Evolutionary conservation across 179 eudicot genomes (phyloP).

Genomic region (Silene vulgaris): DNA sequence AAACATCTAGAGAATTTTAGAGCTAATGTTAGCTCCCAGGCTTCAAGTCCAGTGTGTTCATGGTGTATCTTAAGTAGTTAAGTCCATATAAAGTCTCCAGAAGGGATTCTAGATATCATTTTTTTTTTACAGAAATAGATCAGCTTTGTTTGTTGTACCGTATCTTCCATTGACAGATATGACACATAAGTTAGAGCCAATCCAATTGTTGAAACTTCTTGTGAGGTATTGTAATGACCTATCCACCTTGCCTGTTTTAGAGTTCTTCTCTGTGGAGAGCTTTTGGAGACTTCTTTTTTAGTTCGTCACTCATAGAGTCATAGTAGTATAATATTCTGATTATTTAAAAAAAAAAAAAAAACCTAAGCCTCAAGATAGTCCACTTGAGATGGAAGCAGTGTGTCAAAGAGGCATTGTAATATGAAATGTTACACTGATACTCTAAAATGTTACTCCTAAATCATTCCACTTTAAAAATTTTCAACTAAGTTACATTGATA

Average conservation of each 20-base stretch:
- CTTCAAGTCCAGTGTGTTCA: not conserved
- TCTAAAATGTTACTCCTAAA: not conserved
- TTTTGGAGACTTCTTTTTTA: not conserved
- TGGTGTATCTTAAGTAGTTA: not conserved
- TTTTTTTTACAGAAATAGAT: not conserved
- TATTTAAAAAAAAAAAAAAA: not conserved
- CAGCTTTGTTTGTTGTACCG: not conserved
- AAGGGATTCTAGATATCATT: not conserved
- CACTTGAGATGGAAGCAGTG: not conserved
- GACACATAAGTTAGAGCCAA: not conserved
- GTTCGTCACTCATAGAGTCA: not conserved
- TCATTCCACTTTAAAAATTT: not conserved
- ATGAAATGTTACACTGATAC: not conserved
- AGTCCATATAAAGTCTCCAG: not conserved
- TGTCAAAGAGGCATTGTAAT: not conserved
- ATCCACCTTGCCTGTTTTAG: not conserved
- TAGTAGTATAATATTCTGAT: not conserved
- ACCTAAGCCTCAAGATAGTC: not conserved
- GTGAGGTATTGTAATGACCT: not conserved
- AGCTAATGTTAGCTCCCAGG: conserved; percentile 1
- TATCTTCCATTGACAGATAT: no score
- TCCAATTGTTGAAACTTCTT: not conserved
- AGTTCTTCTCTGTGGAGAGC: not conserved
- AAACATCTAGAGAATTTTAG: not conserved
- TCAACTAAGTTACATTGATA: not conserved